Conservation (phyloP, 352 stramenopile species). For the Globisporangium mamillatum region DNA sequence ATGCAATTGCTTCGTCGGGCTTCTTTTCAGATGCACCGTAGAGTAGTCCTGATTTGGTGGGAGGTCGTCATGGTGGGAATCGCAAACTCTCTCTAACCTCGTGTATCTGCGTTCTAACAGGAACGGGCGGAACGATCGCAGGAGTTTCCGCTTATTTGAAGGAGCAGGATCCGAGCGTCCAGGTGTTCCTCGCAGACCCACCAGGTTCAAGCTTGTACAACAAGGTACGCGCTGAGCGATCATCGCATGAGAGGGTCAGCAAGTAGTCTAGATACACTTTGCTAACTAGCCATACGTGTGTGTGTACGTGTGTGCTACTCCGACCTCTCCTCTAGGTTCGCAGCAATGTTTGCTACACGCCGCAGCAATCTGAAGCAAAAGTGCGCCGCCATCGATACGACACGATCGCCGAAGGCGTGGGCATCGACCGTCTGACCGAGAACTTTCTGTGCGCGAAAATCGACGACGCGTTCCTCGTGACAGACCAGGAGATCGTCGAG, state of each 20-base stretch:
- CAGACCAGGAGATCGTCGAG: slow-evolving; percentile 95
- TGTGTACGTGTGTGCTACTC: not conserved
- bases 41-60: not conserved
- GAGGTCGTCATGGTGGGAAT: not conserved
- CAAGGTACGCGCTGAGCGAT: slow-evolving; percentile 48
- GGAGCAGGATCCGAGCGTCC: slow-evolving; percentile 74
- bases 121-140: slow-evolving; percentile 96
- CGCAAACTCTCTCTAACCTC: not conserved
- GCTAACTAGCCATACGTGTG: not conserved
- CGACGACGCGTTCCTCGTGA: slow-evolving; percentile 87
- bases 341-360: slow-evolving; percentile 95
- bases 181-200: slow-evolving; percentile 96
- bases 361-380: slow-evolving; percentile 91
- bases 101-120: slow-evolving; percentile 22
- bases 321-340: slow-evolving; percentile 39
- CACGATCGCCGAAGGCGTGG: slow-evolving; percentile 97
- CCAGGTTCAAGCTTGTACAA: slow-evolving; percentile 96
- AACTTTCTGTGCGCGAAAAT: slow-evolving; percentile 94
- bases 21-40: not conserved
- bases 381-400: slow-evolving; percentile 92
- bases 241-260: not conserved
- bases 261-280: not conserved
- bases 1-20: not conserved
- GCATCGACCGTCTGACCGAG: slow-evolving; percentile 95
- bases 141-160: slow-evolving; percentile 94